Percentiles rank a stretch among this genome's conserved stretches.
These are phyloP conservation scores for Suhomyces chickasaworum DNA, from an alignment of 1,139 yeast genomes.

Conservation along the genomic window DNA sequence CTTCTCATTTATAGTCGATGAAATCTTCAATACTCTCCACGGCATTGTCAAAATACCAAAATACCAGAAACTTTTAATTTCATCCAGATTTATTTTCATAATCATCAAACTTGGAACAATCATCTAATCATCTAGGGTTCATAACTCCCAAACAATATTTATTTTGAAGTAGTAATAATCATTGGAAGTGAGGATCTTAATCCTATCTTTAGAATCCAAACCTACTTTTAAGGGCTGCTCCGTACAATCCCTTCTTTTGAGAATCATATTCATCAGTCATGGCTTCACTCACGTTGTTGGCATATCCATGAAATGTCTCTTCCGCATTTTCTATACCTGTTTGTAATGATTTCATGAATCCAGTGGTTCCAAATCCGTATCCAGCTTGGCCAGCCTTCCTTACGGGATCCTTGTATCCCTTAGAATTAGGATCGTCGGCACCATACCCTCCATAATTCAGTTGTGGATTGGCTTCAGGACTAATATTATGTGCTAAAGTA, in stretches of 20 bases:
- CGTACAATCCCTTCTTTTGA: constrained; percentile 52
- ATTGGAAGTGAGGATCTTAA: no score
- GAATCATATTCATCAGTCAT: constrained; percentile 55
- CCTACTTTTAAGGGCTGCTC: constrained; percentile 54
- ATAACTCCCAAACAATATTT: no score
- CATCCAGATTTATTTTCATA: no score
- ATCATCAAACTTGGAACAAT: no score
- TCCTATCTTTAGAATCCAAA: constrained; percentile 57
- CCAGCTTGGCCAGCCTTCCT: constrained; percentile 33
- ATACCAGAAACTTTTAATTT: no score
- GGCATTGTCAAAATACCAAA: no score
- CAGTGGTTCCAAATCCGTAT: constrained; percentile 31
- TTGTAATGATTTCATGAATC: constrained; percentile 52
- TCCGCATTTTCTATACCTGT: constrained; percentile 57
- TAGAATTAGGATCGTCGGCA: constrained; percentile 24
- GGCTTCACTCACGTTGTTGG: constrained; percentile 54
- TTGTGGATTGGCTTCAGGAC: constrained; percentile 49
- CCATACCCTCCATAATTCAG: constrained; percentile 29
- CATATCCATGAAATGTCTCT: constrained; percentile 59
- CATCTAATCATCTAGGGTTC: no score
- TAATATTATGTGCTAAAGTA: constrained; percentile 55
- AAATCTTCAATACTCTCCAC: no score
- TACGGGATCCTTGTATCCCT: constrained; percentile 53
- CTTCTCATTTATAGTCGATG: no score
- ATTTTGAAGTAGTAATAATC: no score